Evolutionary conservation across 2,329 filamentous ascomycete genomes (phyloP).

Genomic region (Pseudocercospora vitis): DNA sequence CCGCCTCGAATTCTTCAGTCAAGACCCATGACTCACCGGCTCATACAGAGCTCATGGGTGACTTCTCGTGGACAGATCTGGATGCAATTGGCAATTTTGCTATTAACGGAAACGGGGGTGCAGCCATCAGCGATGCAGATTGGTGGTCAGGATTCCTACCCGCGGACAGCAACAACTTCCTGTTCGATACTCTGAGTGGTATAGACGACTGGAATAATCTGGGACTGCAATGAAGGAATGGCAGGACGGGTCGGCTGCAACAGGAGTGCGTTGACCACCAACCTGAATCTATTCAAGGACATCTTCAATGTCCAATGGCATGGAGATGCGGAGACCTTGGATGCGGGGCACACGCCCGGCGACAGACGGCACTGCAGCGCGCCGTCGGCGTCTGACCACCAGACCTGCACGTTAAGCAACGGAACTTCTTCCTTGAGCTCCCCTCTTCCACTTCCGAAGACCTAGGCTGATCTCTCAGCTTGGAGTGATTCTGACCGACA

Average conservation of each 20-base stretch:
- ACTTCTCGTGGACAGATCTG: slow-evolving; percentile 53
- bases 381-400: too few species aligned
- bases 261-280: too few species aligned
- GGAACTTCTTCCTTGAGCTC: slow-evolving; percentile 4
- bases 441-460: not conserved
- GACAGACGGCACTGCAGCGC: too few species aligned
- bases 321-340: not conserved
- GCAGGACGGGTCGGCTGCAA: not conserved
- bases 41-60: slow-evolving; percentile 48
- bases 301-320: not conserved
- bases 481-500: not conserved
- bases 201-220: slow-evolving; percentile 37
- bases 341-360: too few species aligned
- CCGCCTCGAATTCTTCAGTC: slow-evolving; percentile 30
- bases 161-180: slow-evolving; percentile 39
- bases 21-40: slow-evolving; percentile 41
- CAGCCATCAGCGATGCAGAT: slow-evolving; percentile 34
- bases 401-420: not conserved
- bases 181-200: slow-evolving; percentile 34
- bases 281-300: too few species aligned
- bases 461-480: not conserved
- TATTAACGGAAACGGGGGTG: slow-evolving; percentile 43
- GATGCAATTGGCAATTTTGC: slow-evolving; percentile 51
- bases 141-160: slow-evolving; percentile 42
- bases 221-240: slow-evolving; percentile 28